Evolutionary conservation across 257 asterid species (phyloP), one percentile per base, ranked within the genome.

Genomic region (Coffea eugenioides): DNA sequence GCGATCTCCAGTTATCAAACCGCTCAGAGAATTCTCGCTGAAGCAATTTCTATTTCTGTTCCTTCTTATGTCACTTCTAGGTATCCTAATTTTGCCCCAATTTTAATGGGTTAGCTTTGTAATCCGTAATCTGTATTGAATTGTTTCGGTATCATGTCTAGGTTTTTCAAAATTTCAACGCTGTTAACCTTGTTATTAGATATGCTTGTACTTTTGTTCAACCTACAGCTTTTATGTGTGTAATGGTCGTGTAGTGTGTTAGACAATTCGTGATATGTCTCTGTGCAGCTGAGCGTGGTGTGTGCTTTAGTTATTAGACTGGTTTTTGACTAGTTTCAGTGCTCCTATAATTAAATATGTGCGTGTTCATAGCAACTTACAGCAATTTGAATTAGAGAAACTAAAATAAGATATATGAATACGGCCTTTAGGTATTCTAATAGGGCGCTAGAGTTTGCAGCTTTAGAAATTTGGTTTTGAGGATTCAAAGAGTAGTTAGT

Each of bases 21-120:
- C 61, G 94, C 98, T 56, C 97, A 86, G 83, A 87, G 86, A 73
- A 90, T 93, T 79, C 91, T 93, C 49, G 73, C 75, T 52, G 99
- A 95, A 87, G 97, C 90, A 46, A 80, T 89, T 80, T 91, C 99
- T 57, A 89, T 93, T 68, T 98, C 99, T 2, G 96, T 89, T 74
- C 99, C 97, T 77, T 95, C 99, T 64, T 95, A 92, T 85, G 87
- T 95, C 81, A 83, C 95, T 66, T 84, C 98, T 64, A 92, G 98
- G 99, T 95, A 81, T 41, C 67, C 48, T 31, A 11, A 54, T 39
- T 46, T 77, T 75, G 8, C 39, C 34, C 3, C 36, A 27, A 62
- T 73, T 71, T 25, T 2, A 20, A 1, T 61, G 20, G 20, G 14
- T 14, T 54, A 54, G 20, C 59, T 14, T 54, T 2, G 2, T 13